These are phyloP conservation scores for Silene coronaria DNA, from an alignment of 179 eudicot species.

Conservation along the genomic window DNA sequence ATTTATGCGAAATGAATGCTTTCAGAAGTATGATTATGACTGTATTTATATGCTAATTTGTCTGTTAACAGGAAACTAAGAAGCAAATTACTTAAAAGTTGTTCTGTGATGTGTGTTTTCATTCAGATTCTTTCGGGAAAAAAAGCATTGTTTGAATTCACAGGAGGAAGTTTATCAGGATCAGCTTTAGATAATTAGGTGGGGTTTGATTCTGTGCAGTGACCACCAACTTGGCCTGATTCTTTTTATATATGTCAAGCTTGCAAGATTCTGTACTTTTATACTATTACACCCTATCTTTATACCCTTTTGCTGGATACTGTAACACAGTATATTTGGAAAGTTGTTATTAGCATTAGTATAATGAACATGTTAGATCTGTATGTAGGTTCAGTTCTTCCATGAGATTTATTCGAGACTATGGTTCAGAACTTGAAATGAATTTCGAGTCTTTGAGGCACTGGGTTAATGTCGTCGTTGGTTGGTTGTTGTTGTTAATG, in stretches of 20 bases:
- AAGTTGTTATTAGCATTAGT: not conserved
- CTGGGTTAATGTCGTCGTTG: not conserved
- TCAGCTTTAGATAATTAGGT: slow-evolving; percentile 43
- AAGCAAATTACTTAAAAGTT: slow-evolving; percentile 14
- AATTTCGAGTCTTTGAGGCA: not conserved
- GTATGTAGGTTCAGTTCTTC: not conserved
- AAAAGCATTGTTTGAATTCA: slow-evolving; percentile 23
- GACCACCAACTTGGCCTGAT: slow-evolving; percentile 47
- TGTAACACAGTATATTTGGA: not conserved
- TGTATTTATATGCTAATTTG: slow-evolving; percentile 16
- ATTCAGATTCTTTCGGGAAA: slow-evolving; percentile 30
- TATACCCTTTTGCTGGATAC: slow-evolving; percentile 9
- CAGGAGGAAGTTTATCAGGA: slow-evolving; percentile 32
- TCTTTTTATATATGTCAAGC: slow-evolving; percentile 25
- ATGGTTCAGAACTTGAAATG: not conserved
- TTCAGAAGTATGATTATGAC: slow-evolving; percentile 18
- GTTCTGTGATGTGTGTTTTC: slow-evolving; percentile 23
- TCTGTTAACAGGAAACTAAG: slow-evolving; percentile 16
- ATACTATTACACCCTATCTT: slow-evolving; percentile 19
- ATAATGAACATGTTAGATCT: not conserved
- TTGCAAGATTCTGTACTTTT: slow-evolving; percentile 30
- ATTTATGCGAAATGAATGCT: slow-evolving; percentile 13
- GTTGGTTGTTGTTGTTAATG: not conserved
- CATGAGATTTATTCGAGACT: not conserved
- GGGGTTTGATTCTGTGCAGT: slow-evolving; percentile 39